Conservation (phyloP, 441 rosid genomes). For the Omphalea diandra region DNA sequence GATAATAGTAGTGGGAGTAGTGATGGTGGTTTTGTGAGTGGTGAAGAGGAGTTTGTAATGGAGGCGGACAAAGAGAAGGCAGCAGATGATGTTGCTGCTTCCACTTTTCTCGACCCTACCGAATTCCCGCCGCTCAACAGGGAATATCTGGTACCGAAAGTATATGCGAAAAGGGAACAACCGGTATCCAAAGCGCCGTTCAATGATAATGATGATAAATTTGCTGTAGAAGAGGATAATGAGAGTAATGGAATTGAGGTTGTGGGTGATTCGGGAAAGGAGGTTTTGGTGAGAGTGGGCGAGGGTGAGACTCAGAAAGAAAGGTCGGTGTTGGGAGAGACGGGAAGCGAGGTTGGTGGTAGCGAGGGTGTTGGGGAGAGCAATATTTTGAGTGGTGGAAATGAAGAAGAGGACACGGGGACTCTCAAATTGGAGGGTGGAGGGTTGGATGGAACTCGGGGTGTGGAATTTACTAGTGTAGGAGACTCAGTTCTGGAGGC, state of each 20-base stretch:
- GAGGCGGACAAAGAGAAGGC: too few species aligned
- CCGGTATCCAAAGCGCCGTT: too few species aligned
- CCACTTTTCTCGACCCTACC: conserved; percentile 27
- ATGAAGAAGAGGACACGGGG: conserved; percentile 22
- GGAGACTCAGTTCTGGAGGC: conserved; percentile 40
- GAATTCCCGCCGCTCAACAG: conserved; percentile 25
- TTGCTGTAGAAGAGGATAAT: conserved; percentile 15
- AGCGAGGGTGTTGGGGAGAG: conserved; percentile 19
- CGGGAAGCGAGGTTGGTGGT: conserved; percentile 16
- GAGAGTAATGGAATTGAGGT: conserved; percentile 32
- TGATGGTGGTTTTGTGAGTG: conserved; percentile 44
- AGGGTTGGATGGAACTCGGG: conserved; percentile 35
- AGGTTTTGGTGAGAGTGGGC: conserved; percentile 24
- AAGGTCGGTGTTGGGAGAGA: conserved; percentile 23
- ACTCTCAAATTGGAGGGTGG: conserved; percentile 18
- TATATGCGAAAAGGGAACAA: conserved; percentile 1
- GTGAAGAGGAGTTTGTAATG: conserved; percentile 44
- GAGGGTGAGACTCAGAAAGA: too few species aligned
- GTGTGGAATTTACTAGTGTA: conserved; percentile 29
- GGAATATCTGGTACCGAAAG: conserved; percentile 28
- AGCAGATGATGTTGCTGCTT: conserved; percentile 5
- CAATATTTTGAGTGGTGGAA: conserved; percentile 14
- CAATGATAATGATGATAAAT: conserved; percentile 27
- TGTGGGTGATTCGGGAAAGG: conserved; percentile 32
- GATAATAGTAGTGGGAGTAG: conserved; percentile 22